Evolutionary conservation across 352 stramenopile genomes (phyloP).

Genomic region (Thalassiosira exigua): DNA sequence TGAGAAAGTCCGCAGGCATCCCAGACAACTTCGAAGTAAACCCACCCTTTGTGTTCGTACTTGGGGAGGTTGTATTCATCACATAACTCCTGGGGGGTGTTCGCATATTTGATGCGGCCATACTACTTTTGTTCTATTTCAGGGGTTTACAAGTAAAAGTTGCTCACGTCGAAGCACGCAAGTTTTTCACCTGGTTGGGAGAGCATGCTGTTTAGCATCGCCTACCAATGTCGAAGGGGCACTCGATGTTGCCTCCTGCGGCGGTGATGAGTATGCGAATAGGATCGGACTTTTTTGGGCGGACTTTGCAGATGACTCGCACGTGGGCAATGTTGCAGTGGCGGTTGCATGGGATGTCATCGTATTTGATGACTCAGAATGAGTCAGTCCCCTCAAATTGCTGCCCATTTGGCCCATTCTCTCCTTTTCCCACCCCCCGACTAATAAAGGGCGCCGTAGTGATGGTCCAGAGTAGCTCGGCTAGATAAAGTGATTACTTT

Average conservation of each 20-base stretch:
- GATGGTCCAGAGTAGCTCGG: no score
- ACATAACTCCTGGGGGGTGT: slow-evolving; percentile 10
- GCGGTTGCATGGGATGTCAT: no score
- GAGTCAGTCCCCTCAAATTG: no score
- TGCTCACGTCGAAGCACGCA: no score
- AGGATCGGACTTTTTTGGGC: slow-evolving; percentile 26
- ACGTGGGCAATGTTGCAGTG: no score
- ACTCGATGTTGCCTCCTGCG: slow-evolving; percentile 13
- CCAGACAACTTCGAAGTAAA: slow-evolving; percentile 40
- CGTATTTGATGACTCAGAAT: no score
- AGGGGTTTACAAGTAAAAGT: slow-evolving; percentile 41
- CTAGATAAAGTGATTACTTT: no score
- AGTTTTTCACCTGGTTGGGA: background rate
- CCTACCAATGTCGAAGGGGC: no score
- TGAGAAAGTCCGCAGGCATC: slow-evolving; percentile 34
- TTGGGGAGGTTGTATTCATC: slow-evolving; percentile 22
- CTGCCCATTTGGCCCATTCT: no score
- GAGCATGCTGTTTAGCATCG: slow-evolving; percentile 11
- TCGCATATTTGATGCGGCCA: slow-evolving; percentile 18
- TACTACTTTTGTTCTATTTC: slow-evolving; percentile 35
- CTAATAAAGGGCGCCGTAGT: no score
- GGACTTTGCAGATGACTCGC: slow-evolving; percentile 25
- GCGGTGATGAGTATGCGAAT: slow-evolving; percentile 29
- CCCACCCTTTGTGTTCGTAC: slow-evolving; percentile 16
- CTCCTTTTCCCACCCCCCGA: slow-evolving; percentile 31